Conservation (phyloP, 176 grass and related monocot genomes). For the Triticum timopheevii region DNA sequence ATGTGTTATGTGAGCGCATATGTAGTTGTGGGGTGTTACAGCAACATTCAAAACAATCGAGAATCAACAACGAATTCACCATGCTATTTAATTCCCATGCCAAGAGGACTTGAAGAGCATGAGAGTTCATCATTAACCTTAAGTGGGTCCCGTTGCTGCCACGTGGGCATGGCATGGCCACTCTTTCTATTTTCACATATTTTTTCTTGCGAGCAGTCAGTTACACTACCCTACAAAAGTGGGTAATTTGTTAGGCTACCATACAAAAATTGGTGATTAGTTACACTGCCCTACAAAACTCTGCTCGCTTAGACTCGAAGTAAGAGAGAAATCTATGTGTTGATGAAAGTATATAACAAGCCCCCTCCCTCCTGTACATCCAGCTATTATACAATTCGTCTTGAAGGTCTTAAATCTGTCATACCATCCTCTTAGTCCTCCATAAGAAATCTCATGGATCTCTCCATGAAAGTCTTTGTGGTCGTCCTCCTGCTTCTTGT, state of each 20-base stretch:
- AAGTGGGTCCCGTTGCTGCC: not conserved
- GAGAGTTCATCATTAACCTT: not conserved
- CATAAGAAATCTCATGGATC: not conserved
- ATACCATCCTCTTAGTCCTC: not conserved
- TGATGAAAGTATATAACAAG: not conserved
- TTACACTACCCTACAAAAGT: not conserved
- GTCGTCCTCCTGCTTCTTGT: not conserved
- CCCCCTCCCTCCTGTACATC: not conserved
- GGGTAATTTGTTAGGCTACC: not conserved
- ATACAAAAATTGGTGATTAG: not conserved
- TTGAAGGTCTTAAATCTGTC: too few relatives aligned
- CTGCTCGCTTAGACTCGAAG: not conserved
- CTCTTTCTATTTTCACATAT: not conserved
- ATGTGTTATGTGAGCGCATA: too few relatives aligned
- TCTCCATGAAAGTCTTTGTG: not conserved
- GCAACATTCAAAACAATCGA: not conserved
- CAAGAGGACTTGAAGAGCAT: not conserved
- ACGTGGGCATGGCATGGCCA: not conserved
- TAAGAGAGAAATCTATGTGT: not conserved
- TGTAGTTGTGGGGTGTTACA: not conserved
- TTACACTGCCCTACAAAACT: not conserved
- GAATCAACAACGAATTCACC: not conserved
- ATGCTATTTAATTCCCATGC: not conserved
- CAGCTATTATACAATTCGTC: too few relatives aligned
- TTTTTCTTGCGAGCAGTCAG: not conserved